phyloP scores from a whole-genome alignment of 2,329 filamentous ascomycete species.

The Verticillium tricorpus region DNA sequence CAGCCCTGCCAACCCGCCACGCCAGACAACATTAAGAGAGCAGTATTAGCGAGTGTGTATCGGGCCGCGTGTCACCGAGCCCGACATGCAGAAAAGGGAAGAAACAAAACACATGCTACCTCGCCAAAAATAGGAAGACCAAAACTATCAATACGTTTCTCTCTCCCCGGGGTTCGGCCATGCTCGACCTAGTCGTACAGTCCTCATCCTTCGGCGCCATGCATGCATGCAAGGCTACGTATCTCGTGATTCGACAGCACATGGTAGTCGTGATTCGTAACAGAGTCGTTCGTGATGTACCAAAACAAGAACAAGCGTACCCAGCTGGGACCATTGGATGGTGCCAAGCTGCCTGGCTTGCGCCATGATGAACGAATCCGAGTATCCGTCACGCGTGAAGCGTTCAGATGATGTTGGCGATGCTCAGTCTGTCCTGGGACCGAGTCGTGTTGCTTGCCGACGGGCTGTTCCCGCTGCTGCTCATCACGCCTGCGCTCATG shows the following conservation, averaged over 20 bases:
- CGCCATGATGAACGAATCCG: too few species aligned
- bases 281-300: not conserved
- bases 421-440: constrained; percentile 31
- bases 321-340: not conserved
- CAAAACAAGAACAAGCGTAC: not conserved
- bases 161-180: not conserved
- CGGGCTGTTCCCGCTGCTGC: constrained; percentile 22
- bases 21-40: not conserved
- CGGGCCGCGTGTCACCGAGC: not conserved
- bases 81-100: not conserved
- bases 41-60: not conserved
- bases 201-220: not conserved
- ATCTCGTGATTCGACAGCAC: not conserved
- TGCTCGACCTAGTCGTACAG: not conserved
- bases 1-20: not conserved
- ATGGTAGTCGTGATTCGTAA: not conserved
- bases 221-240: not conserved
- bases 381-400: constrained; percentile 22
- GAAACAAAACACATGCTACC: not conserved
- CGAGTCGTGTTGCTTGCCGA: constrained; percentile 17
- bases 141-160: not conserved
- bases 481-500: constrained; percentile 12
- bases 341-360: not conserved
- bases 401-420: constrained; percentile 38
- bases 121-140: not conserved